phyloP scores from a whole-genome alignment of 1,284 basidiomycete species.

The Malassezia psittaci region DNA sequence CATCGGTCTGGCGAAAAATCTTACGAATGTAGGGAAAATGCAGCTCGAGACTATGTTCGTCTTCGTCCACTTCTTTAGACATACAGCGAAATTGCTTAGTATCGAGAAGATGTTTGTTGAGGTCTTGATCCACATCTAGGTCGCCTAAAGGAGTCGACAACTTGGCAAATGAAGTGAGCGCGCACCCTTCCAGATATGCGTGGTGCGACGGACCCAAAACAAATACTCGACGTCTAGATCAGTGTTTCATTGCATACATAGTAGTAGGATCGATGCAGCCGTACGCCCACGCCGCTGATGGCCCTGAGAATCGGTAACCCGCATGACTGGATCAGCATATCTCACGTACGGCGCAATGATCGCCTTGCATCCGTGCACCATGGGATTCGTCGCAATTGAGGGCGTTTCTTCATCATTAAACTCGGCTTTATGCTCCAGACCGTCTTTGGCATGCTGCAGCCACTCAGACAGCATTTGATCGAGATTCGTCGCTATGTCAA shows the following conservation, averaged over 20 bases:
- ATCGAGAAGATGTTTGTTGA: constrained; percentile 58
- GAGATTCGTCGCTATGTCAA: neutral
- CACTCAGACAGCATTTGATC: neutral
- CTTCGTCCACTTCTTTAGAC: constrained; percentile 65
- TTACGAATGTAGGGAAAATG: constrained; percentile 86
- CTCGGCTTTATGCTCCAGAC: neutral
- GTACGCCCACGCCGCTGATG: constrained; percentile 91
- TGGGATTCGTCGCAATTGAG: constrained; percentile 1
- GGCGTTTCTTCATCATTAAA: neutral
- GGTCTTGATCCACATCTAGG: constrained; percentile 65
- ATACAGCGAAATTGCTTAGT: constrained; percentile 67
- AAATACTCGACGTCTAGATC: constrained; percentile 70
- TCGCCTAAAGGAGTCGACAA: constrained; percentile 82
- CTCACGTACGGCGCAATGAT: constrained; percentile 80
- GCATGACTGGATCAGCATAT: constrained; percentile 58
- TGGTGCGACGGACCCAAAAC: constrained; percentile 94
- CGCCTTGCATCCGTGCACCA: constrained; percentile 61
- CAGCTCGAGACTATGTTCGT: constrained; percentile 97
- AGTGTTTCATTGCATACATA: constrained; percentile 56
- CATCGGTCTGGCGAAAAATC: constrained; percentile 64
- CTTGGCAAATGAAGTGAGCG: constrained; percentile 62
- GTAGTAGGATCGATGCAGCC: constrained; percentile 67
- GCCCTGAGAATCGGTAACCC: constrained; percentile 88
- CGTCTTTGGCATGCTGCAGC: neutral
- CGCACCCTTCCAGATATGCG: constrained; percentile 74